A percentile compares a stretch with the other conserved stretches of the same genome.
phyloP scores from a whole-genome alignment of 2,329 filamentous ascomycete species.

The Sclerotinia trifoliorum region DNA sequence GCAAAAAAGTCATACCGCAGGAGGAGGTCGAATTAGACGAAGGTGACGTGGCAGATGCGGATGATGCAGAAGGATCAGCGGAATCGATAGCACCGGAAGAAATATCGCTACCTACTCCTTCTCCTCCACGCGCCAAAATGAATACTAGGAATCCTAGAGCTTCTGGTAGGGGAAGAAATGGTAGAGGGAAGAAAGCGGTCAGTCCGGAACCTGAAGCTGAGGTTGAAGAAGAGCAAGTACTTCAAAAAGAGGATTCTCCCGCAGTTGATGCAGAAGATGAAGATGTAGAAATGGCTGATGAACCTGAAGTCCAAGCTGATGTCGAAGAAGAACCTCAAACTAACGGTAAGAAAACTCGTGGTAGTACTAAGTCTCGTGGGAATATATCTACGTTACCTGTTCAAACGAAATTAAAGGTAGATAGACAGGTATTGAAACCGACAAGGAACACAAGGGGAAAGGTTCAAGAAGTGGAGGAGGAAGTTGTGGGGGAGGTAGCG shows the following conservation, averaged over 20 bases:
- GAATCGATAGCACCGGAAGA: not conserved
- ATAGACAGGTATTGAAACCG: constrained; percentile 2
- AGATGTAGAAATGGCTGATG: constrained; percentile 8
- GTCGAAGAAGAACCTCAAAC: not conserved
- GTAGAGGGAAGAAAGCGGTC: not conserved
- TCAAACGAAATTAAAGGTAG: not conserved
- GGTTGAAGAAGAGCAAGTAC: constrained; percentile 22
- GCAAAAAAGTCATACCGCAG: constrained; percentile 1
- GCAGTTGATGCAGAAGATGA: constrained; percentile 19
- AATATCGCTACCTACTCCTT: not conserved
- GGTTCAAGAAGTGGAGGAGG: not conserved
- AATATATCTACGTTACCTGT: not conserved
- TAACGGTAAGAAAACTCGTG: constrained; percentile 7
- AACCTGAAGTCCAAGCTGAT: not conserved
- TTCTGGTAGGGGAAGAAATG: not conserved
- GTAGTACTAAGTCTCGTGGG: not conserved
- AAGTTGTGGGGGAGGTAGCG: not conserved
- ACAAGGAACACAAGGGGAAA: constrained; percentile 4
- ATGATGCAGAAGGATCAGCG: constrained; percentile 3
- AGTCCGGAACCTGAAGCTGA: constrained; percentile 7
- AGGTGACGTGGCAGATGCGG: constrained; percentile 14
- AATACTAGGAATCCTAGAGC: constrained; percentile 11
- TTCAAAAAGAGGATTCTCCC: constrained; percentile 36
- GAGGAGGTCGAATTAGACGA: constrained; percentile 15
- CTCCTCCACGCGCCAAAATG: not conserved